Conservation (phyloP, 176 grass and related monocot species). For the Oryza rufipogon region DNA sequence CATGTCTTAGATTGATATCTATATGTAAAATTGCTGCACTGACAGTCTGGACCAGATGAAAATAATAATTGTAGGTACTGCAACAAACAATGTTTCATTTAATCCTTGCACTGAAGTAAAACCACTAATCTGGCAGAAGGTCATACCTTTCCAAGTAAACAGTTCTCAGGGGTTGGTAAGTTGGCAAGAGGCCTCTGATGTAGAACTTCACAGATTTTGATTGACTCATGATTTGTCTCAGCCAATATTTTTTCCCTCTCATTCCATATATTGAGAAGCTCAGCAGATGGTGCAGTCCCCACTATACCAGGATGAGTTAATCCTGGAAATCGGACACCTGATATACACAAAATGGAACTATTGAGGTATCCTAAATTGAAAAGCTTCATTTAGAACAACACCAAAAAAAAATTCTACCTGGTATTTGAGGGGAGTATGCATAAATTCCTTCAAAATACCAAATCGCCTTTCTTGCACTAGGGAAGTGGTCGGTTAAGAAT, state of each 20-base stretch:
- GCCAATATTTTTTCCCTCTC: constrained; percentile 78
- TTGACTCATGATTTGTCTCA: constrained; percentile 48
- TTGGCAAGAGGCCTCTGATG: constrained; percentile 81
- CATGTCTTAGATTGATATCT: constrained; percentile 14
- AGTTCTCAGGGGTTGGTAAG: constrained; percentile 68
- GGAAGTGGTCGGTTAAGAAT: constrained; percentile 90
- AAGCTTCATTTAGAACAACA: constrained; percentile 21
- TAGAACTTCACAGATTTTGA: constrained; percentile 84
- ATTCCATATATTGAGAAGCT: constrained; percentile 92
- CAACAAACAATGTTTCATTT: constrained; percentile 22
- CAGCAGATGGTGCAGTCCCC: constrained; percentile 82
- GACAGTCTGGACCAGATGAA: not conserved
- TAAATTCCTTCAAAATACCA: constrained; percentile 99
- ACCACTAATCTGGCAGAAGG: constrained; percentile 17
- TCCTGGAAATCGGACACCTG: constrained; percentile 87
- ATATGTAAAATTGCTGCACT: not conserved
- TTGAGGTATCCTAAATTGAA: constrained; percentile 8
- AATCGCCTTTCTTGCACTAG: constrained; percentile 81
- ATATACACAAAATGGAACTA: constrained; percentile 21
- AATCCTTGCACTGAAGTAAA: constrained; percentile 4
- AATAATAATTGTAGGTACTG: not conserved
- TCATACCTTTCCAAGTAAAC: constrained; percentile 81
- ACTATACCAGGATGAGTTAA: constrained; percentile 89
- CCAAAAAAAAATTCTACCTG: constrained; percentile 46
- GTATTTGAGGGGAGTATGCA: constrained; percentile 87